A percentile compares a stretch with the other conserved stretches of the same genome.
Evolutionary conservation across 768 basidiomycete species (phyloP).

Genomic region (Boletus reticulatus): DNA sequence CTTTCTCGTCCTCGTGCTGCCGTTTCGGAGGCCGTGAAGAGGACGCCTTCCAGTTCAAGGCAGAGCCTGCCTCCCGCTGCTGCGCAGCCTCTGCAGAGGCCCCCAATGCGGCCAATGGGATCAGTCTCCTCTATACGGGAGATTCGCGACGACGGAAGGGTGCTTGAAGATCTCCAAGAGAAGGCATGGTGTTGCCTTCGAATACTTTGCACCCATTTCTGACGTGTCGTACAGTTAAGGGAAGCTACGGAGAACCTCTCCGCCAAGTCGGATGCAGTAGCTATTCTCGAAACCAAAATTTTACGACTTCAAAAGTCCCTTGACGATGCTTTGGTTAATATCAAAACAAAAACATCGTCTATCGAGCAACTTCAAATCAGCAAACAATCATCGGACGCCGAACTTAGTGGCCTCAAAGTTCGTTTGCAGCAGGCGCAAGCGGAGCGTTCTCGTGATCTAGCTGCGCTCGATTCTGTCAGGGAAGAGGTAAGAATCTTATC

Average conservation of each 20-base stretch:
- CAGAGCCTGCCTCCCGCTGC: constrained; percentile 35
- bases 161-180: constrained; percentile 52
- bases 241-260: constrained; percentile 53
- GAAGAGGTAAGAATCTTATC: constrained; percentile 46
- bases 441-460: constrained; percentile 24
- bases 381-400: constrained; percentile 47
- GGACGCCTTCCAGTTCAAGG: constrained; percentile 42
- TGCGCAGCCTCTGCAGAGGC: constrained; percentile 33
- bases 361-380: constrained; percentile 48
- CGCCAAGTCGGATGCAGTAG: constrained; percentile 48
- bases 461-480: constrained; percentile 41
- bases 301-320: constrained; percentile 49
- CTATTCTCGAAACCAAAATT: constrained; percentile 53
- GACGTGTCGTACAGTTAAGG: constrained; percentile 45
- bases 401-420: constrained; percentile 44
- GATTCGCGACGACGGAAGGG: constrained; percentile 59
- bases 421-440: constrained; percentile 38
- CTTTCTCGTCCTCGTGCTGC: constrained; percentile 58
- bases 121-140: constrained; percentile 79
- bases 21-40: constrained; percentile 64
- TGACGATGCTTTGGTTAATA: constrained; percentile 43
- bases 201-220: neutral
- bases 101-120: constrained; percentile 44
- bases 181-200: constrained; percentile 42
- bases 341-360: constrained; percentile 42